These are phyloP conservation scores for Nicotiana sylvestris DNA, from an alignment of 257 asterid species.

Conservation along the genomic window DNA sequence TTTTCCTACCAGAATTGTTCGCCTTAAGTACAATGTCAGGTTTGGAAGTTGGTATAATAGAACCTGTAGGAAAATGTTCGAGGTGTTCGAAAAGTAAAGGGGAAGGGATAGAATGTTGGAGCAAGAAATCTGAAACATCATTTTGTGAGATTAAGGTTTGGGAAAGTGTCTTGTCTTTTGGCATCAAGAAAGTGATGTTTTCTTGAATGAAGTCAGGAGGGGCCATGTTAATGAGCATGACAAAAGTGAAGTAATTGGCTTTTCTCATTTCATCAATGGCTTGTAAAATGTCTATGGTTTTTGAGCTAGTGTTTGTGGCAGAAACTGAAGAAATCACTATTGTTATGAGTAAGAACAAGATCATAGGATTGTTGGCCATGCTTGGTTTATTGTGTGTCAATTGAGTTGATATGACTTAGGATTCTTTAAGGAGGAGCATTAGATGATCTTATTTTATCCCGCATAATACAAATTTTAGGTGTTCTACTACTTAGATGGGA, in stretches of 20 bases:
- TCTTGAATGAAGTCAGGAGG: constrained; percentile 28
- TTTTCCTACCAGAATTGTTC: constrained; percentile 37
- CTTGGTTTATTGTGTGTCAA: neutral
- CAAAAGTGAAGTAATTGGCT: constrained; percentile 67
- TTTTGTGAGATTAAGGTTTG: constrained; percentile 20
- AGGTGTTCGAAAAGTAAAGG: constrained; percentile 54
- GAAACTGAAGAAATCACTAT: constrained; percentile 12
- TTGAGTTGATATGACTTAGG: neutral
- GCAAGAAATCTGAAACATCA: constrained; percentile 44
- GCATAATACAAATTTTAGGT: constrained; percentile 5
- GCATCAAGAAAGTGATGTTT: constrained; percentile 68
- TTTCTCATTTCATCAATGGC: constrained; percentile 62
- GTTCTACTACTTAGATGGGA: neutral
- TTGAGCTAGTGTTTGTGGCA: neutral
- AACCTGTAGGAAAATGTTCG: constrained; percentile 50
- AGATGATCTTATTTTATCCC: neutral
- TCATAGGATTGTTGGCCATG: neutral
- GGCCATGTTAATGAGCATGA: constrained; percentile 65
- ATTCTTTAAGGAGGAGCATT: neutral
- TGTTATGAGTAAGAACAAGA: constrained; percentile 17
- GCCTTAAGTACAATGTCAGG: constrained; percentile 44
- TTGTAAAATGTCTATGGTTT: constrained; percentile 14
- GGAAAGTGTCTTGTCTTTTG: constrained; percentile 52
- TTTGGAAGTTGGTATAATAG: constrained; percentile 46
- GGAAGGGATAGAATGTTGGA: constrained; percentile 60